phyloP scores from a whole-genome alignment of 257 asterid genomes.

The Pogostemon cablin region DNA sequence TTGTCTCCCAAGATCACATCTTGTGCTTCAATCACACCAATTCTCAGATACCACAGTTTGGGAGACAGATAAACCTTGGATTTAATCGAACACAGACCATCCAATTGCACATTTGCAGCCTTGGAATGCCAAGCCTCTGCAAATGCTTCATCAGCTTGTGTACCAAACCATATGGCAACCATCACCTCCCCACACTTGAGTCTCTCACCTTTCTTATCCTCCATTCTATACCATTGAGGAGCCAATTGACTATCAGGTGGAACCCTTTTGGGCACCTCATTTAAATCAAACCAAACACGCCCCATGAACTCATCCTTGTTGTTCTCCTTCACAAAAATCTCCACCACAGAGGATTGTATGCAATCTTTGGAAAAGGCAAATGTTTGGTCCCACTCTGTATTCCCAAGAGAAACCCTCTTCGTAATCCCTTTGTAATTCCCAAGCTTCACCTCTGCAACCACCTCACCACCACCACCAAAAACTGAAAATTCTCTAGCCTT shows the following conservation, averaged over 20 bases:
- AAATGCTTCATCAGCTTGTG: constrained; percentile 88
- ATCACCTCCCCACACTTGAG: constrained; percentile 66
- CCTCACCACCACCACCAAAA: constrained; percentile 60
- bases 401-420: constrained; percentile 51
- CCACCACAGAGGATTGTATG: constrained; percentile 76
- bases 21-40: constrained; percentile 79
- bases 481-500: constrained; percentile 59
- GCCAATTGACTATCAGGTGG: constrained; percentile 86
- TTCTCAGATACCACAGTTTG: constrained; percentile 82
- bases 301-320: constrained; percentile 77
- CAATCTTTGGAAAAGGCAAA: constrained; percentile 85
- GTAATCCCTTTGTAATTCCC: constrained; percentile 80
- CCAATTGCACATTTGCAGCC: constrained; percentile 72
- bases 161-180: constrained; percentile 85
- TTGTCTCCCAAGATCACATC: constrained; percentile 66
- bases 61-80: constrained; percentile 84
- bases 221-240: constrained; percentile 90
- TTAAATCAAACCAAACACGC: constrained; percentile 81
- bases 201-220: constrained; percentile 77
- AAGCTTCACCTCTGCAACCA: constrained; percentile 79
- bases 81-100: constrained; percentile 73
- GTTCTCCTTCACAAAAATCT: constrained; percentile 63
- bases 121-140: constrained; percentile 94
- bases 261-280: constrained; percentile 76
- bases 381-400: constrained; percentile 75